Evolutionary conservation across 176 grass and related monocot species (phyloP), one percentile per base, ranked within the genome.

Genomic region (Aechmea fasciata): DNA sequence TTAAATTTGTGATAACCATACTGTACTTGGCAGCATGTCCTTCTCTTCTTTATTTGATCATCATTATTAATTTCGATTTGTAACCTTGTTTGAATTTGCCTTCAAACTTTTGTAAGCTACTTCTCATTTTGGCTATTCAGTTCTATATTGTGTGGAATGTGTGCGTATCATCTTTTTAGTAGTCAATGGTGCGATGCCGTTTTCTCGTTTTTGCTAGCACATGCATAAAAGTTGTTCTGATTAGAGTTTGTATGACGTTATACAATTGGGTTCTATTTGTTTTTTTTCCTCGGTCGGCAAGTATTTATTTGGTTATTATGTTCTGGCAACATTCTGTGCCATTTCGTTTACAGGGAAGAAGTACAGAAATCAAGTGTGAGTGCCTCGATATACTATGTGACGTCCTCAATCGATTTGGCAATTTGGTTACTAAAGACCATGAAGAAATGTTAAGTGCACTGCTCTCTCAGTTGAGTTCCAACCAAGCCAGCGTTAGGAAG

Each of bases 361-460:
- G 82, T 83, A 86, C 84, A 81, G 94, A 99, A 67, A 90, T 87
- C 72, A 99, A 99, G 71, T 99, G 94, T 3, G 89, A 99, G 63
- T 99, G 81, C 15, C 86, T 99, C 80, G 94, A 99, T 73, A 93
- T 93, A 93, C 81, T 99, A 69, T 85, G 84, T 64, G 89, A 99
- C 72, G 78, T 87, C 33, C 89, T 99, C 72, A 79, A 99, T 73
- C 90, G 77, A 87, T 99, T 93, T 79, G 89, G 94, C 63, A 90
- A 81, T 55, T 65, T 93, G 68, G 85, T 96, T 26, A 75, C 84
- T 69, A 93, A 90, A 80, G 84, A 99, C 83, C 94, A 99, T 51
- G 89, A 85, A 65, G 65, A 74, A 65, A 85, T 99, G 79, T 79
- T 99, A 64, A 79, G 20, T 69, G 84, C 89, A 66, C 84, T 99